Base-by-base conservation (phyloP, 441 rosid species). In the Syzygium malaccense region DNA sequence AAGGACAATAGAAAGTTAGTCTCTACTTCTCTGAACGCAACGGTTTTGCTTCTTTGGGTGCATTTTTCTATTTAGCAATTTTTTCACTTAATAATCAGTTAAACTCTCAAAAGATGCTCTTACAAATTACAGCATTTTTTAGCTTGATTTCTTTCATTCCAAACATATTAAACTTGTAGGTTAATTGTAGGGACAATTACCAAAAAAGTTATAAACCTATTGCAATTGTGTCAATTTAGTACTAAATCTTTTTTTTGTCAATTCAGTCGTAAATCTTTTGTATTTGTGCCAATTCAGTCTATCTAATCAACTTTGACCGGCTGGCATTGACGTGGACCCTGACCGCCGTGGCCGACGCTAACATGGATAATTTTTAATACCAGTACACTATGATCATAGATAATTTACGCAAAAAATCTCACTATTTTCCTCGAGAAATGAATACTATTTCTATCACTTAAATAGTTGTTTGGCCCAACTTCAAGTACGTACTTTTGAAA, bases 341-440 rank as follows among this genome's bases (percentile, higher is more conserved):
- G 2, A 9, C 9, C 2, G 48, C 48, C 9, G 9, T 0, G 48
- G 48, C 48, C 2, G 9, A 45, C 7, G 7, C 2, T 45, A 7
- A 45, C 2, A 45, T 45, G 2, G 48, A 45, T 45, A 45, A 7
- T 45, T 45, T 45, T 45, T 45, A 45, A 45, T 45, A 45, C 48
- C 9, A 45, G 9, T 45, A 45, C 48, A 7, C 48, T 45, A 45
- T 45, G 48, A 45, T 45, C 48, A 45, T 45, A 45, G 48, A 45
- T 15, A 20, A 30, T 20, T 64, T 15, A 64, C 75, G 2, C 41
- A 30, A 64, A 64, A 14, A 64, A 9, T 30, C 75, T 64, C 75
- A 64, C 4, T 64, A 7, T 60, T 28, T 60, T 60, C 30, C 32
- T 60, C 0, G 66, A 60, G 8, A 26, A n/a, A 28, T 60, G 66